These are phyloP conservation scores for Pseudotulostoma volvatum DNA, from an alignment of 495 filamentous ascomycete species.

Conservation along the genomic window DNA sequence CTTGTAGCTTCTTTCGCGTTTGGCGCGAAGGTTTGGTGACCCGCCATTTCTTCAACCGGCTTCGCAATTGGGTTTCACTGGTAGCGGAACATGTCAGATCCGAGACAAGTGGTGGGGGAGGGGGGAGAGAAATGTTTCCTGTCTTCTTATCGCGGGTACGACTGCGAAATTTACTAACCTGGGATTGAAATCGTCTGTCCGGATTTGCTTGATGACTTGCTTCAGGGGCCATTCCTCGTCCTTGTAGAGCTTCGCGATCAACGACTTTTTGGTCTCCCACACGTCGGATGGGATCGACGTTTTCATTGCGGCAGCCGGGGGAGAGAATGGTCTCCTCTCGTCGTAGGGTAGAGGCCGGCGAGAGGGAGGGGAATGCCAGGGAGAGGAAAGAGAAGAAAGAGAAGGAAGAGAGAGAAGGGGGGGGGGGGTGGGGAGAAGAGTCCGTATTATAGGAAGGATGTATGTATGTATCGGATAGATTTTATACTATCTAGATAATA, in stretches of 20 bases:
- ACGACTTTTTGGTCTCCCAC: constrained; percentile 33
- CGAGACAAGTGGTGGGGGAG: not conserved
- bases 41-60: constrained; percentile 33
- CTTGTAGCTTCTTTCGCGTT: constrained; percentile 29
- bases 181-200: constrained; percentile 32
- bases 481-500: too few relatives aligned
- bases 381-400: not conserved
- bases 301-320: too few relatives aligned
- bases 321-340: too few relatives aligned
- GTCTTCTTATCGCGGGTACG: too few relatives aligned
- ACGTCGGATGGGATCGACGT: constrained; percentile 31
- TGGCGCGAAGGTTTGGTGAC: constrained; percentile 34
- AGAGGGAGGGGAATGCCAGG: constrained; percentile 3
- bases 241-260: constrained; percentile 32
- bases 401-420: not conserved
- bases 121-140: not conserved
- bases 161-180: constrained; percentile 19
- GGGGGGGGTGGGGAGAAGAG: constrained; percentile 1
- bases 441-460: too few relatives aligned
- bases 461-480: too few relatives aligned
- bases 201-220: constrained; percentile 34
- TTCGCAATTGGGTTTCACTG: constrained; percentile 33
- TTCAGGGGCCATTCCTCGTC: constrained; percentile 35
- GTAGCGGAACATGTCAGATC: not conserved
- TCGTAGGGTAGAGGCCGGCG: not conserved